Conservation (phyloP, 805 yeast species). For the Zygosaccharomyces pseudorouxii region DNA sequence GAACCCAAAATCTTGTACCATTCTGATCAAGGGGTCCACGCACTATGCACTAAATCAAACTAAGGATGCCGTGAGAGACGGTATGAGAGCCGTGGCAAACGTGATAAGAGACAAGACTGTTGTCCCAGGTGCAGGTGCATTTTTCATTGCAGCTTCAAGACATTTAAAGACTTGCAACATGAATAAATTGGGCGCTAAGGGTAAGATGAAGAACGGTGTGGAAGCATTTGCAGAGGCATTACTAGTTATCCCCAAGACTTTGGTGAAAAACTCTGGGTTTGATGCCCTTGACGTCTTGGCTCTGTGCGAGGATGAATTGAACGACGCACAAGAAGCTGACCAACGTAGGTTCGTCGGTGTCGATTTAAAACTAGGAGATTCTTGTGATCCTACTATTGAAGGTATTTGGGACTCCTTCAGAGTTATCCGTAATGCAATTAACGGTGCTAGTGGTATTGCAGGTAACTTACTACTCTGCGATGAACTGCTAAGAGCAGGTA, state of each 20-base stretch:
- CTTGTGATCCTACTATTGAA: conserved; percentile 89
- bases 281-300: conserved; percentile 88
- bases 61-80: conserved; percentile 96
- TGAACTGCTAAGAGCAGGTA: conserved; percentile 93
- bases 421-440: conserved; percentile 86
- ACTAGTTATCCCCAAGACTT: conserved; percentile 86
- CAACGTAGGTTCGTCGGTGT: conserved; percentile 86
- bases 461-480: conserved; percentile 90
- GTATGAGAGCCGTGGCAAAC: conserved; percentile 89
- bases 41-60: conserved; percentile 85
- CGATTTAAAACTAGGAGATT: conserved; percentile 86
- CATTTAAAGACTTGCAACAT: conserved; percentile 49
- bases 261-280: conserved; percentile 87
- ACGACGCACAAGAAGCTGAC: conserved; percentile 47
- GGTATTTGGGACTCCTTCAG: conserved; percentile 97
- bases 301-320: conserved; percentile 68
- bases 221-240: conserved; percentile 92
- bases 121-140: conserved; percentile 97
- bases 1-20: conserved; percentile 88
- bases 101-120: conserved; percentile 79
- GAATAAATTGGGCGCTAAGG: conserved; percentile 61
- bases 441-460: conserved; percentile 92
- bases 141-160: conserved; percentile 76
- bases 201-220: conserved; percentile 84
- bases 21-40: conserved; percentile 90